Base-by-base conservation (phyloP, 2,329 filamentous ascomycete species). In the Trichoderma lentiforme region DNA sequence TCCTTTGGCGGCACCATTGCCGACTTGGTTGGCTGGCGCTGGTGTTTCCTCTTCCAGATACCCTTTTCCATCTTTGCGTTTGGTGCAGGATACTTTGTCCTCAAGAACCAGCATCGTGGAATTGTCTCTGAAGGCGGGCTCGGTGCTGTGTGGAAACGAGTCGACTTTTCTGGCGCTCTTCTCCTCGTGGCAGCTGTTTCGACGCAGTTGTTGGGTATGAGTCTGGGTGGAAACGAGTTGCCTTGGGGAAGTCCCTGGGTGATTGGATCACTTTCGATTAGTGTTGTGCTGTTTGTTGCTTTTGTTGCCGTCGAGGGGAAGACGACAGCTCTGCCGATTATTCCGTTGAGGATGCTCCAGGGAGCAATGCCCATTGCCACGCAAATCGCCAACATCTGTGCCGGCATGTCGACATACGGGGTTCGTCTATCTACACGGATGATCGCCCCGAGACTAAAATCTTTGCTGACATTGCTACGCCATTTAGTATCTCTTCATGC, bases 21-120 rank as follows among this genome's bases (percentile, higher is more conserved):
- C 28, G 89, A 92, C 74, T 83, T 81, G 2, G 83, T 93, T 26
- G 90, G 91, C 11, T 93, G 91, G 91, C 84, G 91, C 26, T 91
- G 88, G 86, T 90, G 88, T 71, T 92, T 92, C 72, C 76, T 90
- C 4, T 81, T 90, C 2, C 90, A 92, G 75, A 86, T 90, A 0
- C 90, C 90, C 0, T 77, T 91, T 0, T 90, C 88, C 0, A 73
- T 85, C 2, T 75, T 86, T n/a, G 89, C 88, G 0, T 81, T 91
- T 1, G 88, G 0, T 83, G 83, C 39, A 74, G 88, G 2, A 87
- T 89, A 1, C 82, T 91, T 56, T 80, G 83, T 66, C 83, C 88
- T 70, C 84, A 84, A 47, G 39, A 58, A 53, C 6, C 43, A 66
- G 36, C 69, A 66, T 5, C 69, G 26, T 18, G 73, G 76, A 12